Conservation (phyloP, 805 yeast species). For the Saturnispora diversa region DNA sequence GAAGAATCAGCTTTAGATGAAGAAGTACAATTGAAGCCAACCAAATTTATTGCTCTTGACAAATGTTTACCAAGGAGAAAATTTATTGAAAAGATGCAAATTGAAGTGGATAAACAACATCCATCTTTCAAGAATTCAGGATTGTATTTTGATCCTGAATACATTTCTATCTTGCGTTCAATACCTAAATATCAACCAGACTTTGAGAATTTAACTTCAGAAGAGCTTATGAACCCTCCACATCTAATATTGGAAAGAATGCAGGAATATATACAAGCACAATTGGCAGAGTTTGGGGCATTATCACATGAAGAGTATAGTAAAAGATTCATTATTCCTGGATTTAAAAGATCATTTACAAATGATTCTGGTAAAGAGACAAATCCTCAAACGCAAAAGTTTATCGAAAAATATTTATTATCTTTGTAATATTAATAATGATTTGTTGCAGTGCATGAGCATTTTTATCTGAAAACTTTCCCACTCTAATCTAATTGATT, state of each 20-base stretch:
- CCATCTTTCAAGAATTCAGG: neutral
- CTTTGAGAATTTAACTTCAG: slow-evolving; percentile 11
- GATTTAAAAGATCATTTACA: neutral
- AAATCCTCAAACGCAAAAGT: neutral
- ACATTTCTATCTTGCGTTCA: slow-evolving; percentile 40
- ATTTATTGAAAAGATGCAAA: slow-evolving; percentile 45
- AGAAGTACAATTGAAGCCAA: neutral
- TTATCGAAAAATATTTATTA: neutral
- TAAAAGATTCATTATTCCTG: neutral
- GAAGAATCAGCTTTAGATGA: neutral
- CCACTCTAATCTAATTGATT: neutral
- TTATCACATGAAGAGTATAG: neutral
- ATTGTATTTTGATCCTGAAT: slow-evolving; percentile 3
- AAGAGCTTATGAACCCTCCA: slow-evolving; percentile 4
- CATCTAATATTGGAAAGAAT: neutral
- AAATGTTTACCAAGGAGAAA: slow-evolving; percentile 65
- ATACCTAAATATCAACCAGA: slow-evolving; percentile 61
- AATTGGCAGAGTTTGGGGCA: neutral
- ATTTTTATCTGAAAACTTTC: neutral
- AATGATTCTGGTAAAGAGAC: neutral
- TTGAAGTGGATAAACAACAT: slow-evolving; percentile 20
- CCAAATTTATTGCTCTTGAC: slow-evolving; percentile 68
- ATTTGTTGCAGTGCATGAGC: neutral
- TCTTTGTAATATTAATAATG: neutral
- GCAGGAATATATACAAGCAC: neutral